These are phyloP conservation scores for Xylaria digitata DNA, from an alignment of 2,329 filamentous ascomycete genomes.

Conservation along the genomic window DNA sequence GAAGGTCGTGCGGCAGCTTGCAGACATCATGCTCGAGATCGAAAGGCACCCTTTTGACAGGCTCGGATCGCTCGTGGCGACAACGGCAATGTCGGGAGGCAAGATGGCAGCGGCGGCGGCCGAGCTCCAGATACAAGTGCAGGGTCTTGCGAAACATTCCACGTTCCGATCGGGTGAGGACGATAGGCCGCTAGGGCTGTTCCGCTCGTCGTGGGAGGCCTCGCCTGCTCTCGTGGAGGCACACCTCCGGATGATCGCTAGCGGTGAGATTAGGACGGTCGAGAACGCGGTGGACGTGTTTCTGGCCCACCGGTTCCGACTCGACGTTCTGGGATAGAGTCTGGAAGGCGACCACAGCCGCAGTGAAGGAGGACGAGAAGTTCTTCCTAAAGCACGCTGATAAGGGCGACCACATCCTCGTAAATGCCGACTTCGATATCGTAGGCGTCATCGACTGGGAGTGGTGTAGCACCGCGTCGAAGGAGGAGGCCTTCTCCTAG, in stretches of 20 bases:
- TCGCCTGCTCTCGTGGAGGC: conserved; percentile 33
- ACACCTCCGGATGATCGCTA: conserved; percentile 44
- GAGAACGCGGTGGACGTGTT: conserved; percentile 40
- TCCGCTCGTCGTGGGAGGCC: conserved; percentile 43
- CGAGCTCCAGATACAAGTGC: neutral
- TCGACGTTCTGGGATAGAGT: conserved; percentile 41
- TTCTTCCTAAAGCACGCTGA: conserved; percentile 58
- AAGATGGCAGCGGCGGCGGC: conserved; percentile 25
- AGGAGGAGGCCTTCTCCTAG: conserved; percentile 49
- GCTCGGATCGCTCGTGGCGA: conserved; percentile 44
- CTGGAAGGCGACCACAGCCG: conserved; percentile 27
- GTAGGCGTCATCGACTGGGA: conserved; percentile 60
- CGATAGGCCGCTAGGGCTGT: conserved; percentile 40
- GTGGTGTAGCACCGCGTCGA: conserved; percentile 49
- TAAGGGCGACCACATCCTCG: conserved; percentile 59
- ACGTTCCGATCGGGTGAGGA: conserved; percentile 22
- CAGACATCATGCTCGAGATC: conserved; percentile 50
- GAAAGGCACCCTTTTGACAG: conserved; percentile 49
- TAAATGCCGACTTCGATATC: conserved; percentile 54
- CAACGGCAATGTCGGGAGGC: conserved; percentile 10
- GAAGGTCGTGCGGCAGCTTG: conserved; percentile 50
- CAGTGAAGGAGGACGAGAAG: conserved; percentile 26
- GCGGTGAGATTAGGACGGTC: conserved; percentile 42
- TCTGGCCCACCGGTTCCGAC: conserved; percentile 41
- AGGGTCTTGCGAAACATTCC: conserved; percentile 40